Evolutionary conservation across 2,329 filamentous ascomycete genomes (phyloP).

Genomic region (Colletotrichum eremochloae): DNA sequence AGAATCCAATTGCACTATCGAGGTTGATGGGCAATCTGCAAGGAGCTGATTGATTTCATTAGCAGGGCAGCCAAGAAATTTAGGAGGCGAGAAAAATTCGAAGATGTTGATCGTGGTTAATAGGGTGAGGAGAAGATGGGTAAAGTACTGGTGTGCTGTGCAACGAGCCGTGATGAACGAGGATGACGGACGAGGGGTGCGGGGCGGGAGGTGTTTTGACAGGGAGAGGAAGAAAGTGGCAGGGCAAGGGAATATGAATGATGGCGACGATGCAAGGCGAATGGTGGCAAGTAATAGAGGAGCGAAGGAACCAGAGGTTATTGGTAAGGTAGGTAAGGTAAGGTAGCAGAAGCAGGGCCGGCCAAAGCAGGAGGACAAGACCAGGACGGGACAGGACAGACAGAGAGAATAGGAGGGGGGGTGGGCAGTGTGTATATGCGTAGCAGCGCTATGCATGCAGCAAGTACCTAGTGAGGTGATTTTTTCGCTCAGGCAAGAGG

Average conservation of each 20-base stretch:
- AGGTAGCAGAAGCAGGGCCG: conserved; percentile 17
- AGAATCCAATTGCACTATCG: conserved; percentile 20
- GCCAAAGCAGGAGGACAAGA: conserved; percentile 28
- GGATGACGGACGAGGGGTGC: conserved; percentile 42
- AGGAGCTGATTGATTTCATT: conserved; percentile 22
- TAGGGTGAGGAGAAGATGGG: conserved; percentile 32
- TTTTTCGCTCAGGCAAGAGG: conserved; percentile 37
- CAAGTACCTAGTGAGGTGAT: conserved; percentile 39
- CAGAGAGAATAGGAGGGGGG: conserved; percentile 36
- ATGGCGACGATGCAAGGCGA: conserved; percentile 42
- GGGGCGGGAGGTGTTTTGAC: conserved; percentile 41
- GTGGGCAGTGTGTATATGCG: conserved; percentile 39
- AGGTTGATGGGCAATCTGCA: conserved; percentile 19
- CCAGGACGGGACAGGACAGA: conserved; percentile 41
- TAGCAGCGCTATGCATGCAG: conserved; percentile 42
- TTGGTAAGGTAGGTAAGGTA: conserved; percentile 25
- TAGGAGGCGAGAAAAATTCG: neutral
- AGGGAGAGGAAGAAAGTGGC: conserved; percentile 40
- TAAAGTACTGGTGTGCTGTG: conserved; percentile 35
- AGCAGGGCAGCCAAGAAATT: conserved; percentile 17
- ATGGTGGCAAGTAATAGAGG: conserved; percentile 40
- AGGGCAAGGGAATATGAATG: conserved; percentile 42
- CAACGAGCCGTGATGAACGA: conserved; percentile 40
- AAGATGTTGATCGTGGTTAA: conserved; percentile 24
- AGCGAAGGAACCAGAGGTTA: conserved; percentile 30